These are phyloP conservation scores for Neckera pumila DNA, from an alignment of 225 moss, liverwort and hornwort species.

Conservation along the genomic window DNA sequence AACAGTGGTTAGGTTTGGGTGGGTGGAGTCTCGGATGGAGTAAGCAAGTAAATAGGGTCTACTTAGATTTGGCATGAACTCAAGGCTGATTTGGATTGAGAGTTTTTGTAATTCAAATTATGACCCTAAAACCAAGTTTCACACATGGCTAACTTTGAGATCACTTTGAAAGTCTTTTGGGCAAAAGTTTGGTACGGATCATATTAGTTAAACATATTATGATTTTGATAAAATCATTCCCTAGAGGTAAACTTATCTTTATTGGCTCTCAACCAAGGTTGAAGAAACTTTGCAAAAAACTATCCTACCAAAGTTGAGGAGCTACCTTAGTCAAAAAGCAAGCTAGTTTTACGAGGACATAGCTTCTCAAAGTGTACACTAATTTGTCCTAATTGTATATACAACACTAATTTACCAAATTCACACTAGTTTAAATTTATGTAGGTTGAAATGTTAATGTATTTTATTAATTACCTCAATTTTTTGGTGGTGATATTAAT, in stretches of 20 bases:
- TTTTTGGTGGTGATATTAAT: neutral
- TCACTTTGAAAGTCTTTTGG: no score
- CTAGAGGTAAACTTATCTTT: neutral
- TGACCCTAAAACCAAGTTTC: fast-evolving
- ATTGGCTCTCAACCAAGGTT: fast-evolving
- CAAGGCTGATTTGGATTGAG: neutral
- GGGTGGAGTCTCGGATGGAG: no score
- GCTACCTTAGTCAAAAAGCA: neutral
- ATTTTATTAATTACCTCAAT: neutral
- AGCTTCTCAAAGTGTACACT: no score
- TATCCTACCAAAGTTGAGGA: fast-evolving
- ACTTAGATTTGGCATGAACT: neutral
- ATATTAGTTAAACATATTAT: neutral
- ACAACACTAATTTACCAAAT: neutral
- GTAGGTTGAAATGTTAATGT: neutral
- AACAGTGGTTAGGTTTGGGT: neutral
- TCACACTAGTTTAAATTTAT: neutral
- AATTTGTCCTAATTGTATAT: neutral
- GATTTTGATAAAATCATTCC: neutral
- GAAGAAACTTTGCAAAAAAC: no score
- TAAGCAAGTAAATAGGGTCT: neutral
- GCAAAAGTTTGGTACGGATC: no score
- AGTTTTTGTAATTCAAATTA: no score
- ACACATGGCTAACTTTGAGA: no score
- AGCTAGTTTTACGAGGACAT: neutral